Conservation (phyloP, 306 rosid genomes). For the Prunus fruticosa region DNA sequence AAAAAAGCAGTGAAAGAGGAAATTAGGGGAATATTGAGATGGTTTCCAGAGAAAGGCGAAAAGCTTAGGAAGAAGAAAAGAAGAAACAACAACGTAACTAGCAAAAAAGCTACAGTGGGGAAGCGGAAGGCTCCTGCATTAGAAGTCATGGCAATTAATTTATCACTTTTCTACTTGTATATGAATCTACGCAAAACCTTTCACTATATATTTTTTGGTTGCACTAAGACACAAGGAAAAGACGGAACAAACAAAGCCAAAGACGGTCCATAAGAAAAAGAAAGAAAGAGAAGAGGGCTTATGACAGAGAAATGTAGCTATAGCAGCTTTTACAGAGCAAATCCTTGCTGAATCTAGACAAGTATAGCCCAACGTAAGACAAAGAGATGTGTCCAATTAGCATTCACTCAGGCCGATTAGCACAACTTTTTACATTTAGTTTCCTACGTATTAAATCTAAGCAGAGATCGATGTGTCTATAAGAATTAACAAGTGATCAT, state of each 20-base stretch:
- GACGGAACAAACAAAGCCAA: not conserved
- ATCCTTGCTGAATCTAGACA: too few relatives aligned
- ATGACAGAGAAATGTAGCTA: not conserved
- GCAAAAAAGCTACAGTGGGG: not conserved
- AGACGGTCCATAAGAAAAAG: not conserved
- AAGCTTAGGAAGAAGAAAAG: constrained; percentile 4
- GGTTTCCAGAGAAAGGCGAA: constrained; percentile 10
- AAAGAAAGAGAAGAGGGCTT: not conserved
- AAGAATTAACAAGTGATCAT: too few relatives aligned
- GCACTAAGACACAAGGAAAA: not conserved
- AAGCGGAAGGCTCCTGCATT: not conserved
- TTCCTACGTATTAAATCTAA: too few relatives aligned
- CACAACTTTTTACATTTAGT: too few relatives aligned
- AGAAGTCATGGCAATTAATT: not conserved
- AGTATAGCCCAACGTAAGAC: too few relatives aligned
- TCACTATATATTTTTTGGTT: not conserved
- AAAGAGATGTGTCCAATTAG: too few relatives aligned
- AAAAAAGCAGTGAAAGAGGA: constrained; percentile 8
- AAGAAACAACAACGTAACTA: constrained; percentile 4
- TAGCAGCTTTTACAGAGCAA: too few relatives aligned
- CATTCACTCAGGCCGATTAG: too few relatives aligned
- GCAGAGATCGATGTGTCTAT: too few relatives aligned
- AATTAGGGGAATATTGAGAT: constrained; percentile 1
- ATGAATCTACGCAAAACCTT: not conserved
- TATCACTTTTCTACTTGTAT: not conserved